A percentile compares a stretch with the other conserved stretches of the same genome.
Evolutionary conservation across 345 rosid genomes (phyloP).

Genomic region (Draba incana): DNA sequence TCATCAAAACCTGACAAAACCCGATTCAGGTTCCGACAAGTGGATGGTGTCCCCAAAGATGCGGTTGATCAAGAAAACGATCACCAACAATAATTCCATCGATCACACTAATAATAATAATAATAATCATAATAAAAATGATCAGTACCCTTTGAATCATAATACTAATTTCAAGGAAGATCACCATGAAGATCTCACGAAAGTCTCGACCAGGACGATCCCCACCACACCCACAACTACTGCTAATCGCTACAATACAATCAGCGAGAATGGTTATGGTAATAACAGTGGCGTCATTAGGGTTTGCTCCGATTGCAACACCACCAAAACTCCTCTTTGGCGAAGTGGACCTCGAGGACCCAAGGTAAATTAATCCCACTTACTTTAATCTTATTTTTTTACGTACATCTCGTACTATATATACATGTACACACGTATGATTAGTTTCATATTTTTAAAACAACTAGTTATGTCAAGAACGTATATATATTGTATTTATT

Average conservation of each 20-base stretch:
- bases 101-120: slow-evolving; percentile 20
- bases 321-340: slow-evolving; percentile 98
- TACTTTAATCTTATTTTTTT: neutral
- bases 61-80: slow-evolving; percentile 84
- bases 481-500: neutral
- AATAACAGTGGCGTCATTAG: slow-evolving; percentile 43
- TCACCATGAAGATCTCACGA: slow-evolving; percentile 35
- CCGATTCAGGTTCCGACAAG: slow-evolving; percentile 47
- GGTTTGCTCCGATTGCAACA: slow-evolving; percentile 86
- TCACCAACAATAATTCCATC: slow-evolving; percentile 39
- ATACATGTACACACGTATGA: neutral
- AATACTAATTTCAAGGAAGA: slow-evolving; percentile 27
- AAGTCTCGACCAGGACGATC: slow-evolving; percentile 26
- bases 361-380: slow-evolving; percentile 56
- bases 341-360: slow-evolving; percentile 97
- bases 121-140: slow-evolving; percentile 4
- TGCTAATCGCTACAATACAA: slow-evolving; percentile 26
- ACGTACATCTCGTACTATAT: neutral
- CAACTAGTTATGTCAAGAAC: neutral
- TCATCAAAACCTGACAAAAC: slow-evolving; percentile 49
- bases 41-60: slow-evolving; percentile 90
- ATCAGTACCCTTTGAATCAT: slow-evolving; percentile 27
- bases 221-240: slow-evolving; percentile 2
- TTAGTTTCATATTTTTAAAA: slow-evolving; percentile 1
- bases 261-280: slow-evolving; percentile 37